These are phyloP conservation scores for Amanita rubescens DNA, from an alignment of 768 basidiomycete species.

Conservation along the genomic window DNA sequence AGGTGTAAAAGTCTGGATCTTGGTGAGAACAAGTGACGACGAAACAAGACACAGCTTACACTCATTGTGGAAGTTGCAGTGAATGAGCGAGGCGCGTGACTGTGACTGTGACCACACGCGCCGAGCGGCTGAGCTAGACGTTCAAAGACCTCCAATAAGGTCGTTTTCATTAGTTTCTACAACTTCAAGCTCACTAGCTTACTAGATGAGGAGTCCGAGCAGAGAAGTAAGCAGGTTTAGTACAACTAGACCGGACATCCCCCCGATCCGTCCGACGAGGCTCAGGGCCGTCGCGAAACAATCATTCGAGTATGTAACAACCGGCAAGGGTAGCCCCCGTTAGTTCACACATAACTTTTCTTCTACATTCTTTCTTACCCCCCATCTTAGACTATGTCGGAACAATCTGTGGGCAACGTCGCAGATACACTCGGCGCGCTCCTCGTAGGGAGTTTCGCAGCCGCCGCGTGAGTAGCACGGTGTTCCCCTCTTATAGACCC, in stretches of 20 bases:
- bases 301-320: too few relatives aligned
- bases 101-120: conserved; percentile 8
- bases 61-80: conserved; percentile 15
- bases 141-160: too few relatives aligned
- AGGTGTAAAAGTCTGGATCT: conserved; percentile 30
- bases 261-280: too few relatives aligned
- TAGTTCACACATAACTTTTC: neutral
- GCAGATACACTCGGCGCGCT: conserved; percentile 32
- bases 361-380: neutral
- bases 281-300: too few relatives aligned
- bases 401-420: conserved; percentile 14
- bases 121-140: too few relatives aligned
- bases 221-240: too few relatives aligned
- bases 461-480: conserved; percentile 25
- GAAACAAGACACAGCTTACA: conserved; percentile 9
- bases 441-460: conserved; percentile 32
- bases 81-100: neutral
- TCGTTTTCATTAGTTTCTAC: too few relatives aligned
- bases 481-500: neutral
- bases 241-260: too few relatives aligned
- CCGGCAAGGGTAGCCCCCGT: too few relatives aligned
- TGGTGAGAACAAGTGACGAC: neutral
- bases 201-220: too few relatives aligned
- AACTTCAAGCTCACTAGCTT: too few relatives aligned
- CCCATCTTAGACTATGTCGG: neutral